Percentiles rank a stretch among this genome's conserved stretches.
phyloP scores from a whole-genome alignment of 495 filamentous ascomycete species.

The Lepraria neglecta region DNA sequence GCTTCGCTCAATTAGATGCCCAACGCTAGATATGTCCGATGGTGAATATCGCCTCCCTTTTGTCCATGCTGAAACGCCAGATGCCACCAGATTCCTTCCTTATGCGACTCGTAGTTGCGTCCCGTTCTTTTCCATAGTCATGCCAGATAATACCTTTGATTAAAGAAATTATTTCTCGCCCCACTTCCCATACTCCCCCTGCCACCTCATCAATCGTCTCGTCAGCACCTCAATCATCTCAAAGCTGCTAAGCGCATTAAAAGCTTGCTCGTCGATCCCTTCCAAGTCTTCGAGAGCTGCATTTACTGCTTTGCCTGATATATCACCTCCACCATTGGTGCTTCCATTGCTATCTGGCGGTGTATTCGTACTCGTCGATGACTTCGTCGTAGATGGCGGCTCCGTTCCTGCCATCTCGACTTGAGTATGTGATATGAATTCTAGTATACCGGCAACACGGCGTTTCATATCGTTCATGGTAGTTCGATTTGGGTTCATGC shows the following conservation, averaged over 20 bases:
- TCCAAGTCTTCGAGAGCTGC: conserved; percentile 31
- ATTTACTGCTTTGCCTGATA: conserved; percentile 24
- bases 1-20: conserved; percentile 6
- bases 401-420: conserved; percentile 68
- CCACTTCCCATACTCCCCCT: conserved; percentile 54
- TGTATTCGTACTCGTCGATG: conserved; percentile 20
- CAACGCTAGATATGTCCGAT: conserved; percentile 5
- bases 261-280: conserved; percentile 41
- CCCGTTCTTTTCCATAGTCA: background rate
- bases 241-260: conserved; percentile 60
- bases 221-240: conserved; percentile 82
- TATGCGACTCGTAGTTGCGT: background rate
- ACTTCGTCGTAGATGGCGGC: conserved; percentile 37
- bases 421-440: conserved; percentile 86
- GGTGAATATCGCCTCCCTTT: conserved; percentile 6
- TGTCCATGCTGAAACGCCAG: conserved; percentile 5
- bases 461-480: conserved; percentile 90
- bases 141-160: no score
- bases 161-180: conserved; percentile 41
- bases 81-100: background rate
- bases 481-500: conserved; percentile 52
- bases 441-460: conserved; percentile 72
- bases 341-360: conserved; percentile 35
- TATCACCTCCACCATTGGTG: background rate
- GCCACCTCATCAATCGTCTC: conserved; percentile 70